Evolutionary conservation across 495 filamentous ascomycete species (phyloP), one percentile per base, ranked within the genome.

Genomic region (Gamarada debralockiae): DNA sequence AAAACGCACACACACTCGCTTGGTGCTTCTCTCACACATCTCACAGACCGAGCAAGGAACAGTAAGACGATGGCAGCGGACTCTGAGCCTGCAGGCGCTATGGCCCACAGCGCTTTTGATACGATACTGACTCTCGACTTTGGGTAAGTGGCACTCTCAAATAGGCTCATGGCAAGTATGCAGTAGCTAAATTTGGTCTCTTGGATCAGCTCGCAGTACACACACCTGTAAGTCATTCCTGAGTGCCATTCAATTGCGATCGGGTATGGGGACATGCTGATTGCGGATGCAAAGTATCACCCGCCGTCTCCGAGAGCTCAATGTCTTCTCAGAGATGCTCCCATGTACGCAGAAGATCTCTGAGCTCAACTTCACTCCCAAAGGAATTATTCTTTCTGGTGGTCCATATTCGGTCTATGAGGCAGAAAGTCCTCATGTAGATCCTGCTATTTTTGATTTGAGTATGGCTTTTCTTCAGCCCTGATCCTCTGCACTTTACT

Each of bases 321-420:
- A 88, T 74, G 79, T 97, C 65, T 96, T 86, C 75, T 81, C 80
- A 33, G 92, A 97, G 74, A 86, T 97, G 83, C 80, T 96, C 41
- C 92, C 91, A 24, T 96, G 92, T 73, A 96, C 89, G 47, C 81
- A 85, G 52, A 95, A 91, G 73, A 62, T 96, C 13, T 66, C 78
- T 5, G 87, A 93, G 39, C 78, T 97, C 10, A 57, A 72, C 17
- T 97, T 76, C 74, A 87, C 79, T 58, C 92, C 92, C n/a, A 90
- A 87, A 67, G 90, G 90, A 61, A 78, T 90, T 56, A 84, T 89
- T 43, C 74, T 92, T 15, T 89, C 84, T 13, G 88, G 87, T 43
- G 86, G 87, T 36, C 86, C 86, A 0, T 85, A 81, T 65, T 82
- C 77, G 0, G 85, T 90, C 20, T 92, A 95, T 65, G 83, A 85